A percentile compares a stretch with the other conserved stretches of the same genome.
These are phyloP conservation scores for Ogataea thermomethanolica DNA, from an alignment of 805 yeast species.

Conservation along the genomic window DNA sequence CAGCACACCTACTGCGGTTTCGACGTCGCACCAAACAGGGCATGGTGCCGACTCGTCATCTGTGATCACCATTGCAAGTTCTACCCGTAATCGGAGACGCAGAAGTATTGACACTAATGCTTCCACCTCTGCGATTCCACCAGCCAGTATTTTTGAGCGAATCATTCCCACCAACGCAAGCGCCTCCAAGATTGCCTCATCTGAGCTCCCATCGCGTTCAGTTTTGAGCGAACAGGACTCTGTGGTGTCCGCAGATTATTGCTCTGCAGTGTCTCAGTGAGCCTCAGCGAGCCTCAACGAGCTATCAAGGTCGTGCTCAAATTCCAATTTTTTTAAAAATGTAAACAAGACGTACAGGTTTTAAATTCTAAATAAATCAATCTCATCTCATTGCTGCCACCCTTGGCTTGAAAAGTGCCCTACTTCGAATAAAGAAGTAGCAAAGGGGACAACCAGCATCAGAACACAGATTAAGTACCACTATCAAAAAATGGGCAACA, in stretches of 20 bases:
- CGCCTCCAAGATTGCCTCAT: constrained; percentile 11
- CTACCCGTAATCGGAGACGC: constrained; percentile 32
- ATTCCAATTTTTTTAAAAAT: constrained; percentile 8
- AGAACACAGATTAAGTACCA: not conserved
- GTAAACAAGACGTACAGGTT: constrained; percentile 15
- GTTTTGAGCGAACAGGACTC: constrained; percentile 19
- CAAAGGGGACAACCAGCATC: constrained; percentile 7
- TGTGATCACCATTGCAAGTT: constrained; percentile 34
- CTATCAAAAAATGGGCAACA: constrained; percentile 20
- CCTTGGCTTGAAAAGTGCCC: constrained; percentile 1
- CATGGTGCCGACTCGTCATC: constrained; percentile 29
- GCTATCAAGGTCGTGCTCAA: constrained; percentile 10
- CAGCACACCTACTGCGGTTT: constrained; percentile 8
- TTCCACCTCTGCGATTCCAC: constrained; percentile 66
- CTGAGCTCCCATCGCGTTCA: constrained; percentile 4
- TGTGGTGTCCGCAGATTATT: constrained; percentile 17
- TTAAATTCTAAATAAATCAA: constrained; percentile 6
- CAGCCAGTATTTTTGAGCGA: constrained; percentile 67
- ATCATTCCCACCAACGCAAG: constrained; percentile 28
- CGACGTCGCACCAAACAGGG: constrained; percentile 4
- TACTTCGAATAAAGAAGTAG: constrained; percentile 10
- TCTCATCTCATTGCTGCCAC: not conserved
- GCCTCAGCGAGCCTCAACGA: too few species aligned
- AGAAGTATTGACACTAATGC: constrained; percentile 48
- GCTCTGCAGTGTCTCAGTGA: constrained; percentile 17